phyloP scores from a whole-genome alignment of 345 rosid genomes.

The Salix koriyanagi region DNA sequence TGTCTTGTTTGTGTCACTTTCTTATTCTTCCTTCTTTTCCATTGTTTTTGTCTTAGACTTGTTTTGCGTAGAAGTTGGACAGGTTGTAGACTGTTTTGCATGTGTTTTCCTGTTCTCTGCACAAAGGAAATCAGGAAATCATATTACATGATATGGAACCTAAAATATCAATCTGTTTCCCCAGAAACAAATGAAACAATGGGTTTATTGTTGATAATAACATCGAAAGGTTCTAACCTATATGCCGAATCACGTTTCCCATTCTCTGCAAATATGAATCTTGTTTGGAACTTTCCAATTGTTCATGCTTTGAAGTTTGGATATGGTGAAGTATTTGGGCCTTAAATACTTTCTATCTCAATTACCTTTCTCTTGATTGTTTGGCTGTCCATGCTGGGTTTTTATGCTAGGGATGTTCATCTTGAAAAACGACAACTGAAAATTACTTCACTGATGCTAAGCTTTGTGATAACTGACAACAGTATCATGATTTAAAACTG shows the following conservation, averaged over 20 bases:
- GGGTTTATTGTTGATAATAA: not conserved
- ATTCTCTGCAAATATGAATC: not conserved
- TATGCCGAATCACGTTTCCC: not conserved
- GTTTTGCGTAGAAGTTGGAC: not conserved
- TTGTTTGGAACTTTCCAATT: not conserved
- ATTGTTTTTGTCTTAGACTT: not conserved
- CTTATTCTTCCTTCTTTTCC: not conserved
- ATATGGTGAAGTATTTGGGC: not conserved
- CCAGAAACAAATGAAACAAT: not conserved
- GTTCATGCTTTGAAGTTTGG: not conserved
- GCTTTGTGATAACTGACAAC: not conserved
- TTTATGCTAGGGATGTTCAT: not conserved
- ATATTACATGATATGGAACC: not conserved
- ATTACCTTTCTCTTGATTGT: not conserved
- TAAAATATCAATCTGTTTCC: not conserved
- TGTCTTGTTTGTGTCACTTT: not conserved
- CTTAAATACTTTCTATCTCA: not conserved
- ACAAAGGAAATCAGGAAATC: not conserved
- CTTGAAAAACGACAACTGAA: not conserved
- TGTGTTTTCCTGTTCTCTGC: not conserved
- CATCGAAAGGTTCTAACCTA: not conserved
- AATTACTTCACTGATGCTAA: not conserved
- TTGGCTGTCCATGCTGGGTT: too few species aligned
- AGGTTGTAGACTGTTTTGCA: not conserved
- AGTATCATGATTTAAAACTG: not conserved